Conservation (phyloP, 2,329 filamentous ascomycete genomes). For the Alternaria hordeiaustralica region DNA sequence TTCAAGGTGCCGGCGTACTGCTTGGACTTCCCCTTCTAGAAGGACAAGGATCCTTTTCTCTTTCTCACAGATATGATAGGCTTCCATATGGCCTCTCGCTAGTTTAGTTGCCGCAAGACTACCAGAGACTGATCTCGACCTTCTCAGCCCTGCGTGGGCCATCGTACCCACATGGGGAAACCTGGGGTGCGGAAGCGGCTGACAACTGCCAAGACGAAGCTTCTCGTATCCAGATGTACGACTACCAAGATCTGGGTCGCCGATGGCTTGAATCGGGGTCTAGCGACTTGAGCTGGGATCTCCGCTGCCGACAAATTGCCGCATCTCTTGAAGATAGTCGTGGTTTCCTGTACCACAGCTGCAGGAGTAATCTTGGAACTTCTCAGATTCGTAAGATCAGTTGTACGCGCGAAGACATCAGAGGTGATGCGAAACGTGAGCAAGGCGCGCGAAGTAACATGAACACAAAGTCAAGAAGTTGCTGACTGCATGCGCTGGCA, state of each 20-base stretch:
- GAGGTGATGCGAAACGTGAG: neutral
- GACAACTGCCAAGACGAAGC: slow-evolving; percentile 8
- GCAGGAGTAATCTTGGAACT: neutral
- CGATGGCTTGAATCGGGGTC: neutral
- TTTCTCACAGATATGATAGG: slow-evolving; percentile 1
- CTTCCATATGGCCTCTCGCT: neutral
- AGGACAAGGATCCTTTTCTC: neutral
- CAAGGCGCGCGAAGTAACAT: neutral
- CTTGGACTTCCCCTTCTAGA: neutral
- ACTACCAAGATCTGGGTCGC: slow-evolving; percentile 1
- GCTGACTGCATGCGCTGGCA: neutral
- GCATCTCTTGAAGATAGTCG: neutral
- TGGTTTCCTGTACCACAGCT: neutral
- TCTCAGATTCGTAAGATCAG: neutral
- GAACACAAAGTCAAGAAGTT: neutral
- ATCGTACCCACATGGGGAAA: neutral
- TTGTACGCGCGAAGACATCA: neutral
- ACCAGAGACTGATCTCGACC: slow-evolving; percentile 13
- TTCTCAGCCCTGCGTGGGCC: neutral
- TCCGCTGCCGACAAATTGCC: neutral
- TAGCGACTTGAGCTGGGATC: neutral
- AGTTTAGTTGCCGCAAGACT: slow-evolving; percentile 4
- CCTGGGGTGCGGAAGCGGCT: slow-evolving; percentile 13
- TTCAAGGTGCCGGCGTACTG: neutral
- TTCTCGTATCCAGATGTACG: slow-evolving; percentile 1